Percentiles rank a stretch among this genome's conserved stretches.
Conservation (phyloP, 768 basidiomycete genomes). For the Russula ochroleuca region DNA sequence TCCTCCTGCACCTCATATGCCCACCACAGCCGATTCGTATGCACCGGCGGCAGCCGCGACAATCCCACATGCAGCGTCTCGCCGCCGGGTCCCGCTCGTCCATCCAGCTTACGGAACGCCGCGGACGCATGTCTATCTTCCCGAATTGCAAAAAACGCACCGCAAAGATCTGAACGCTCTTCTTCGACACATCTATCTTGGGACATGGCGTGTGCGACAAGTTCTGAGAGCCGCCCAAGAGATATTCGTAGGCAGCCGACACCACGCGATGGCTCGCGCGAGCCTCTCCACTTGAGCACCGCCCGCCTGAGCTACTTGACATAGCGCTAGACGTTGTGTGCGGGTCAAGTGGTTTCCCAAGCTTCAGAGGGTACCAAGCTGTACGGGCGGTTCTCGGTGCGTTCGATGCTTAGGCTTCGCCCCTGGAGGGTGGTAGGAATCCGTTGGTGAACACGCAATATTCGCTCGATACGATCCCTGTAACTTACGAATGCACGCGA, state of each 20-base stretch:
- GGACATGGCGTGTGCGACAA: background rate
- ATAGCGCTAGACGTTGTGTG: no score
- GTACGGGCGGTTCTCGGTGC: background rate
- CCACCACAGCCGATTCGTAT: background rate
- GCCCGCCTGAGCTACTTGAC: no score
- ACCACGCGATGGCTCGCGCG: no score
- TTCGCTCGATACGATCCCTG: background rate
- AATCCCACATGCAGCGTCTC: background rate
- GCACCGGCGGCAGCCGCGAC: background rate
- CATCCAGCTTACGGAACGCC: background rate
- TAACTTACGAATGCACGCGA: slow-evolving; percentile 2
- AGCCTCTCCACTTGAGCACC: no score
- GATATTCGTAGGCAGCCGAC: no score
- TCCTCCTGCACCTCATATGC: background rate
- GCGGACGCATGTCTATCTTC: slow-evolving; percentile 1
- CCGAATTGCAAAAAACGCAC: background rate
- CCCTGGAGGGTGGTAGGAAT: no score
- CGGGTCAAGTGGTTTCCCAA: no score
- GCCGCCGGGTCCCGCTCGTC: background rate
- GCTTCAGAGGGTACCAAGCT: background rate
- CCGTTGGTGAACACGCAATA: background rate
- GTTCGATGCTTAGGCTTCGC: background rate
- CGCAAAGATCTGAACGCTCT: background rate
- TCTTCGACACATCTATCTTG: background rate
- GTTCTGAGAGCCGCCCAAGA: no score